Percentiles rank a stretch among this genome's conserved stretches.
phyloP scores from a whole-genome alignment of 257 asterid genomes.

The Solanum appendiculatum region DNA sequence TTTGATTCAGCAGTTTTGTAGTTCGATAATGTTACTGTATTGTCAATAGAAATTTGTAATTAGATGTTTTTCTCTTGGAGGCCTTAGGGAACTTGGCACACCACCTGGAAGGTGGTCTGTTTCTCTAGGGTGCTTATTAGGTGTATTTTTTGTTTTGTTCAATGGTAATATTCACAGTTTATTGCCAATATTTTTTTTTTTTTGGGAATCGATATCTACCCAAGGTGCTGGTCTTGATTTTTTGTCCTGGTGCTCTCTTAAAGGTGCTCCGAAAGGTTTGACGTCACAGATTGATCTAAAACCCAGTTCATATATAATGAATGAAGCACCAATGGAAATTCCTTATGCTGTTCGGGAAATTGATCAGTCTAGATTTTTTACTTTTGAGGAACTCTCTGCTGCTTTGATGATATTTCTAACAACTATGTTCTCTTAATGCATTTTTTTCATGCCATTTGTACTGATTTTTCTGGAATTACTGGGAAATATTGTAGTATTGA shows the following conservation, averaged over 20 bases:
- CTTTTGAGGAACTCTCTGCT: not conserved
- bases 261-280: not conserved
- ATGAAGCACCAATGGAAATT: not conserved
- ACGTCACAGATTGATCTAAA: not conserved
- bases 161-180: not conserved
- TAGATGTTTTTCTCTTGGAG: not conserved
- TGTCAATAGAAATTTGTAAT: not conserved
- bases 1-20: not conserved
- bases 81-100: not conserved
- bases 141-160: not conserved
- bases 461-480: not conserved
- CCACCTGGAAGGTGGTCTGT: not conserved
- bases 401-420: not conserved
- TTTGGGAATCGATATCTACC: not conserved
- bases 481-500: not conserved
- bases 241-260: not conserved
- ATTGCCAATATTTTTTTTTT: not conserved
- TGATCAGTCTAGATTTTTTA: not conserved
- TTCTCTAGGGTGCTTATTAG: not conserved
- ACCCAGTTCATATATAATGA: not conserved
- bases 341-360: not conserved
- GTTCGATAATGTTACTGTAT: not conserved
- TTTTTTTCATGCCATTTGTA: not conserved
- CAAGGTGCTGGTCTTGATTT: not conserved
- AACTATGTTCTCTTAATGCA: not conserved